A percentile compares a stretch with the other conserved stretches of the same genome.
Evolutionary conservation across 2,329 filamentous ascomycete genomes (phyloP).

Genomic region (Pseudogymnoascus sp.): DNA sequence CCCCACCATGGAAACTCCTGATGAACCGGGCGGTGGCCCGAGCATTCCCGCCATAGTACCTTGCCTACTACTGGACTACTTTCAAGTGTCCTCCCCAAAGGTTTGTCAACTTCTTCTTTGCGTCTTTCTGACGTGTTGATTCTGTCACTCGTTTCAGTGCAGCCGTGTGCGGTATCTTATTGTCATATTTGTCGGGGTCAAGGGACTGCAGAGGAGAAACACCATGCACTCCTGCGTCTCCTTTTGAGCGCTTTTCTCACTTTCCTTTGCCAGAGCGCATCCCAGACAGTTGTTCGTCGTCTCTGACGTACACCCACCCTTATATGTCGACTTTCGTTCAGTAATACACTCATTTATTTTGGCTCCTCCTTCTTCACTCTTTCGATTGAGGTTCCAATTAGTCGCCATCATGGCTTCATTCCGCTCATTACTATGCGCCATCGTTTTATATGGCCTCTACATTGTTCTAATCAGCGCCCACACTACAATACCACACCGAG

Average conservation of each 20-base stretch:
- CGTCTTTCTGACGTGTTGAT: conserved; percentile 5
- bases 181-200: not conserved
- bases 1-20: conserved; percentile 1
- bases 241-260: not conserved
- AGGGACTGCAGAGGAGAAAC: not conserved
- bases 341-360: conserved; percentile 8
- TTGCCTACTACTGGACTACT: not conserved
- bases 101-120: conserved; percentile 4
- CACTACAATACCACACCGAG: not conserved
- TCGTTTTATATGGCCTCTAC: conserved; percentile 4
- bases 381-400: not conserved
- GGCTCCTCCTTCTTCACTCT: conserved; percentile 7
- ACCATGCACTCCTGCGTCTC: conserved; percentile 7
- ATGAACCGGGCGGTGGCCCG: not conserved
- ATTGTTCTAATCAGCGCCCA: conserved; percentile 5
- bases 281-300: not conserved
- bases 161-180: conserved; percentile 1
- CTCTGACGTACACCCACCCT: not conserved
- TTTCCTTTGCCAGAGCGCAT: not conserved
- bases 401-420: conserved; percentile 8
- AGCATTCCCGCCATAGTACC: not conserved
- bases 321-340: not conserved
- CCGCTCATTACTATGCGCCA: conserved; percentile 1
- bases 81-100: not conserved
- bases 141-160: conserved; percentile 6